A percentile compares a stretch with the other conserved stretches of the same genome.
phyloP scores from a whole-genome alignment of 148 eudicot genomes.

The Hydrangea macrophylla region DNA sequence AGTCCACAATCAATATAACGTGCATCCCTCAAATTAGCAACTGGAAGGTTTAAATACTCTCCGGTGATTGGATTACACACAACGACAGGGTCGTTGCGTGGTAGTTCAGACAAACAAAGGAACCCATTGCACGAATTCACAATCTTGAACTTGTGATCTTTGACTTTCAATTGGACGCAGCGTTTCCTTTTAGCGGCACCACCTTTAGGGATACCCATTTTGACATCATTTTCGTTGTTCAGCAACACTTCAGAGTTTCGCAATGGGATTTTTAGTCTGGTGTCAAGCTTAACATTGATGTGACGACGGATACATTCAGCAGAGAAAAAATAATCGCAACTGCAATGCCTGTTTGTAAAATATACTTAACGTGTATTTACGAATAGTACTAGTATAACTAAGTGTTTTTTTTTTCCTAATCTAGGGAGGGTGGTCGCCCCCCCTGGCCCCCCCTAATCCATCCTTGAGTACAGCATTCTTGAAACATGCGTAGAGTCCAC shows the following conservation, averaged over 20 bases:
- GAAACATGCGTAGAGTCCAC: no score
- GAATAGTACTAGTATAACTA: no score
- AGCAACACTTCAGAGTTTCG: not conserved
- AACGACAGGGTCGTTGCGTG: not conserved
- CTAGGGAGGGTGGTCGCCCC: no score
- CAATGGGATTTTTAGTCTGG: not conserved
- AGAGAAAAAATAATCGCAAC: no score
- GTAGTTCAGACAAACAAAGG: constrained; percentile 1
- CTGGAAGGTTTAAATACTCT: constrained; percentile 15
- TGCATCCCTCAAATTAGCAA: no score
- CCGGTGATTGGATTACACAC: constrained; percentile 23
- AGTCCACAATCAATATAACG: not conserved
- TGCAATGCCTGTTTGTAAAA: no score
- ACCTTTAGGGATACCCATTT: not conserved
- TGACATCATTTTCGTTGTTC: not conserved
- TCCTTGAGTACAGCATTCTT: no score
- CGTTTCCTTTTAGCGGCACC: not conserved
- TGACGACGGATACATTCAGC: no score
- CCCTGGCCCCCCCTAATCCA: no score
- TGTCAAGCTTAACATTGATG: no score
- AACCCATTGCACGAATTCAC: constrained; percentile 4
- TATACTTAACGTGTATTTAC: no score
- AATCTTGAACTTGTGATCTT: not conserved
- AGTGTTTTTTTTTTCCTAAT: no score
- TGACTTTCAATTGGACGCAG: not conserved